phyloP scores from a whole-genome alignment of 2,329 filamentous ascomycete genomes.

The Penicillium sp. region DNA sequence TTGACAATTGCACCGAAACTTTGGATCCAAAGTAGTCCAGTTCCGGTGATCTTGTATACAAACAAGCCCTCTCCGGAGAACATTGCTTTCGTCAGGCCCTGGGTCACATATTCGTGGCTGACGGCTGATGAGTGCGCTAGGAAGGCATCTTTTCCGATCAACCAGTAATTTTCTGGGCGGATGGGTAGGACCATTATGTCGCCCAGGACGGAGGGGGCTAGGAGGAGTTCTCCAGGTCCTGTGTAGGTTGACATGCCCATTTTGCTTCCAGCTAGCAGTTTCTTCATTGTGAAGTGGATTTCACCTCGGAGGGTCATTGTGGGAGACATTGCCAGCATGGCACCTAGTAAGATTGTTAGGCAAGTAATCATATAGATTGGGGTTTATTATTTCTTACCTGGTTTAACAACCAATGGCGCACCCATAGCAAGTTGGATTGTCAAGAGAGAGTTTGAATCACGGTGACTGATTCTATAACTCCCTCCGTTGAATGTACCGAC shows the following conservation, averaged over 20 bases:
- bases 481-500: constrained; percentile 97
- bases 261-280: constrained; percentile 79
- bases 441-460: constrained; percentile 85
- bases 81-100: constrained; percentile 83
- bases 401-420: constrained; percentile 77
- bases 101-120: constrained; percentile 80
- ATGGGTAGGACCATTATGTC: constrained; percentile 82
- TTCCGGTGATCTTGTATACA: constrained; percentile 80
- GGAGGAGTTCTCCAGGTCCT: constrained; percentile 84
- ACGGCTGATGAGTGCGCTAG: constrained; percentile 84
- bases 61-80: constrained; percentile 93
- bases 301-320: constrained; percentile 79
- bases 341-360: constrained; percentile 49
- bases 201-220: constrained; percentile 76
- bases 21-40: constrained; percentile 81
- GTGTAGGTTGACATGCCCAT: constrained; percentile 77
- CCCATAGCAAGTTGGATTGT: constrained; percentile 88
- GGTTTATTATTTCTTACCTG: constrained; percentile 53
- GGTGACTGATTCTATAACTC: constrained; percentile 87
- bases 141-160: constrained; percentile 81
- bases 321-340: constrained; percentile 94
- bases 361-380: neutral
- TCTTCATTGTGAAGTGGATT: constrained; percentile 86
- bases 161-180: constrained; percentile 68
- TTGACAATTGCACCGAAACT: constrained; percentile 93